A percentile compares a stretch with the other conserved stretches of the same genome.
phyloP scores from a whole-genome alignment of 2,329 filamentous ascomycete species.

The Sporothrix dimorphospora region DNA sequence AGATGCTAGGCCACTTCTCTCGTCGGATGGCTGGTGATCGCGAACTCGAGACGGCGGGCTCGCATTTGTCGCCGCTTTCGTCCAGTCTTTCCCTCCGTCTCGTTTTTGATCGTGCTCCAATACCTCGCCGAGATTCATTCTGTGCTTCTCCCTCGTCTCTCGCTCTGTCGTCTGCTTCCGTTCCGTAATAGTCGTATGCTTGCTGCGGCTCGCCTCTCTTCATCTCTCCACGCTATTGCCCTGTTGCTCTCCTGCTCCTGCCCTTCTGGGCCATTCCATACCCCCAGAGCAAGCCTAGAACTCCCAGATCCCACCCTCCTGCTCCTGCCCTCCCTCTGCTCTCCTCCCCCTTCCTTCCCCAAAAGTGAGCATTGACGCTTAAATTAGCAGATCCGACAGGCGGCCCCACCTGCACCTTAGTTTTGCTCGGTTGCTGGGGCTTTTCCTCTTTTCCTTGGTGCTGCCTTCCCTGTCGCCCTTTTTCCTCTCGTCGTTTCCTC shows the following conservation, averaged over 20 bases:
- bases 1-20: background rate
- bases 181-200: conserved; percentile 4
- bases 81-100: conserved; percentile 16
- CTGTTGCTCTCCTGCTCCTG: background rate
- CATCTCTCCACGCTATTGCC: background rate
- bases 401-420: conserved; percentile 16
- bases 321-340: background rate
- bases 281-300: background rate
- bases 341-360: background rate
- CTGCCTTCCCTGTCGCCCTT: conserved; percentile 3
- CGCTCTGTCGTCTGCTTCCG: background rate
- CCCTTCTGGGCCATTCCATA: conserved; percentile 4
- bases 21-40: conserved; percentile 2
- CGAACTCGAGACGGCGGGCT: background rate
- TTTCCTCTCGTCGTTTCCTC: conserved; percentile 24
- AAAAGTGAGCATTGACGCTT: conserved; percentile 24
- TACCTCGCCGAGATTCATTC: background rate
- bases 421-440: conserved; percentile 28
- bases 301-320: background rate
- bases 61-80: background rate
- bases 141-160: background rate
- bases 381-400: conserved; percentile 23
- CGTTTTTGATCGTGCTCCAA: background rate
- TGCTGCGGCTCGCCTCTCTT: conserved; percentile 5
- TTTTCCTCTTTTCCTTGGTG: conserved; percentile 20